These are phyloP conservation scores for Acacia crassicarpa DNA, from an alignment of 306 rosid genomes.

Conservation along the genomic window DNA sequence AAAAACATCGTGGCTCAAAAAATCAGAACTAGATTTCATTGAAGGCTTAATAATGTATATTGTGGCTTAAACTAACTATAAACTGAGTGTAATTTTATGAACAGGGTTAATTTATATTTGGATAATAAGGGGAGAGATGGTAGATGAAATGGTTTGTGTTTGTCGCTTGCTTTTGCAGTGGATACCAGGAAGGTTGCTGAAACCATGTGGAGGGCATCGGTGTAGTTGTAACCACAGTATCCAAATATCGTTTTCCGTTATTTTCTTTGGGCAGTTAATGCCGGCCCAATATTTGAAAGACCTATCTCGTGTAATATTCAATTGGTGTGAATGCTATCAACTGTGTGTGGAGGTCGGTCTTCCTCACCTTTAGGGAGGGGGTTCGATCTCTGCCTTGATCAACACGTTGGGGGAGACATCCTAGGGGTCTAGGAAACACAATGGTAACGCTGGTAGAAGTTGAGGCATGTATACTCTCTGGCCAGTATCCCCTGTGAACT, in stretches of 20 bases:
- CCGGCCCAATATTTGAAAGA: constrained; percentile 17
- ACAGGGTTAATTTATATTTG: neutral
- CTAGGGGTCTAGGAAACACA: too few relatives aligned
- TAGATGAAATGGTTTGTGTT: neutral
- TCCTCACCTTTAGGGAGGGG: too few relatives aligned
- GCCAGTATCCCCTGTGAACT: too few relatives aligned
- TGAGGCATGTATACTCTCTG: too few relatives aligned
- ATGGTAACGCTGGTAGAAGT: too few relatives aligned
- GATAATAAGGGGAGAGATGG: neutral
- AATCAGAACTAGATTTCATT: too few relatives aligned
- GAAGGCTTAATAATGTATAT: too few relatives aligned
- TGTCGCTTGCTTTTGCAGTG: neutral
- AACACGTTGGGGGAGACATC: too few relatives aligned
- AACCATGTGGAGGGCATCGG: constrained; percentile 15
- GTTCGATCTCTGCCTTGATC: too few relatives aligned
- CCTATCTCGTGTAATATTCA: neutral
- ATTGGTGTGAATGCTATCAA: neutral
- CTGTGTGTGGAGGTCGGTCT: too few relatives aligned
- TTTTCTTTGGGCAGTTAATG: neutral
- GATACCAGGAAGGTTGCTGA: neutral
- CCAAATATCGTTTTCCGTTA: constrained; percentile 17
- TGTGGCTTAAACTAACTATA: neutral
- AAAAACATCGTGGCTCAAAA: too few relatives aligned
- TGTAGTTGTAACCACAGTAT: neutral
- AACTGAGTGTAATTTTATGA: too few relatives aligned